Percentiles rank a stretch among this genome's conserved stretches.
phyloP scores from a whole-genome alignment of 495 filamentous ascomycete species.

The Penicillium silybi region DNA sequence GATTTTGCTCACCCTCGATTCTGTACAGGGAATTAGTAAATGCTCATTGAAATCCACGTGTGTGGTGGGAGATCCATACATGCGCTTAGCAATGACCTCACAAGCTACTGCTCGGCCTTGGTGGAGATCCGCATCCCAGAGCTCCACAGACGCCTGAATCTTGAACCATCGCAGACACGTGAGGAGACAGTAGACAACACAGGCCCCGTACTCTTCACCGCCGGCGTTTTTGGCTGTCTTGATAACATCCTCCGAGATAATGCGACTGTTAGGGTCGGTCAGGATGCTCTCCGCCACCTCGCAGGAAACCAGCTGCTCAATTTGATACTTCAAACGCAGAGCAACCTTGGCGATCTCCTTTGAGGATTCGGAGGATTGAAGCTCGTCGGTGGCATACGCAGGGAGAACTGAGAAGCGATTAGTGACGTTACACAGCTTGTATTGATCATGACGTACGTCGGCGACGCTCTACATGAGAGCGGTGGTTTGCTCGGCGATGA shows the following conservation, averaged over 20 bases:
- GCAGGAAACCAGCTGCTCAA: conserved; percentile 83
- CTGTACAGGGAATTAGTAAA: conserved; percentile 28
- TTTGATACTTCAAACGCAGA: conserved; percentile 82
- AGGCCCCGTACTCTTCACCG: conserved; percentile 66
- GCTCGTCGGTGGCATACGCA: conserved; percentile 31
- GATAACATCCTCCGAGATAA: conserved; percentile 79
- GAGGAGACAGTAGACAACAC: conserved; percentile 81
- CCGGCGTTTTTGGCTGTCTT: conserved; percentile 76
- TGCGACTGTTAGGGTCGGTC: conserved; percentile 71
- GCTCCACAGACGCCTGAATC: conserved; percentile 70
- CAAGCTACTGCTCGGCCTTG: conserved; percentile 75
- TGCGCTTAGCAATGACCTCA: conserved; percentile 89
- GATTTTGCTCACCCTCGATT: conserved; percentile 79
- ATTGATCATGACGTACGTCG: conserved; percentile 38
- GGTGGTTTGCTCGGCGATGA: conserved; percentile 19
- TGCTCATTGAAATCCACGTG: background rate
- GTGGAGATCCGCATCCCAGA: conserved; percentile 89
- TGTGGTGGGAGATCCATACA: conserved; percentile 40
- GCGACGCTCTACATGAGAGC: conserved; percentile 29
- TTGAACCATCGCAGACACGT: conserved; percentile 91
- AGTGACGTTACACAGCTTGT: conserved; percentile 15
- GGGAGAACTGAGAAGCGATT: conserved; percentile 32
- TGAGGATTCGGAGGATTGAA: conserved; percentile 50
- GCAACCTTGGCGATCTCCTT: conserved; percentile 80
- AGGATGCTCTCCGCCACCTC: conserved; percentile 72